Percentiles rank a stretch among this genome's conserved stretches.
These are phyloP conservation scores for Pseudogymnoascus sp. DNA, from an alignment of 2,329 filamentous ascomycete species.

Conservation along the genomic window DNA sequence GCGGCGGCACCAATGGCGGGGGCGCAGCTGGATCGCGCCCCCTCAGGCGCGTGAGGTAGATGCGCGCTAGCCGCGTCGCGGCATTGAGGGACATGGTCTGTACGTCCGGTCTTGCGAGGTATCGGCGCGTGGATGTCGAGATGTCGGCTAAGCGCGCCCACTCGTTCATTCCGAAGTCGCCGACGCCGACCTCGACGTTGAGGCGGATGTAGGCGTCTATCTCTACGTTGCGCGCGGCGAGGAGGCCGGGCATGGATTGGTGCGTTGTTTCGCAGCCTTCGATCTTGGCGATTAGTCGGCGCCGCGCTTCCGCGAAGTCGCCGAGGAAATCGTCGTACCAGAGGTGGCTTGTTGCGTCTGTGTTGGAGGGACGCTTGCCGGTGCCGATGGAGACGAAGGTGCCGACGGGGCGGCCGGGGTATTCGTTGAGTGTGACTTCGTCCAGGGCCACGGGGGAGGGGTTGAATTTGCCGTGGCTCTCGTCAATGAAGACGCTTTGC, in stretches of 20 bases:
- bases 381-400: constrained; percentile 94
- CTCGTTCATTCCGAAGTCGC: constrained; percentile 98
- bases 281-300: constrained; percentile 80
- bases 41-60: constrained; percentile 59
- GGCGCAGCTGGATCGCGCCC: constrained; percentile 6
- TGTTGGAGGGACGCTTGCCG: constrained; percentile 66
- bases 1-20: neutral
- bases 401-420: constrained; percentile 86
- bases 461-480: constrained; percentile 87
- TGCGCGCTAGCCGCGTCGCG: constrained; percentile 73
- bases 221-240: constrained; percentile 71
- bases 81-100: constrained; percentile 71
- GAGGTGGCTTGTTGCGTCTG: constrained; percentile 62
- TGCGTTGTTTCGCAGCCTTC: constrained; percentile 92
- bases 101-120: constrained; percentile 65
- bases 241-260: constrained; percentile 74
- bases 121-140: constrained; percentile 81
- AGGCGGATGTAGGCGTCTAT: constrained; percentile 88
- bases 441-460: constrained; percentile 78
- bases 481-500: constrained; percentile 88
- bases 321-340: constrained; percentile 89
- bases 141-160: constrained; percentile 93
- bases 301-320: constrained; percentile 83
- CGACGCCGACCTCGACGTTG: constrained; percentile 94
- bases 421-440: constrained; percentile 86